Base-by-base conservation (phyloP, 441 rosid species). In the Mallotus japonicus region DNA sequence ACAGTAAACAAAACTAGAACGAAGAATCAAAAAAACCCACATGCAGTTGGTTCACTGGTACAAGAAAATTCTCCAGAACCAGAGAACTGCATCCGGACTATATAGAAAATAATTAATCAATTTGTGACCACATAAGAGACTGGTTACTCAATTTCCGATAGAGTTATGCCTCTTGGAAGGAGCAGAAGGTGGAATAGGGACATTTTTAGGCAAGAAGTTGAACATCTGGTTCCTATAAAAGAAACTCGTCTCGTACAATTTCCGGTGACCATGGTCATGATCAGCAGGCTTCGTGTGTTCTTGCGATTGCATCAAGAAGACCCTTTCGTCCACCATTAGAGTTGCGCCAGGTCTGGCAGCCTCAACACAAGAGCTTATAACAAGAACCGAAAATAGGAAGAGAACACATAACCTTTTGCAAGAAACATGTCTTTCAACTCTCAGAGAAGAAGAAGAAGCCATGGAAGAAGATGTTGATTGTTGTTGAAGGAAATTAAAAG, bases 151-250 rank as follows among this genome's bases (percentile, higher is more conserved):
- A 51, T 80, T 79, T 20, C 61, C 74, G 10, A 73, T 62, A 3
- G 82, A 78, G 83, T 94, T 94, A 84, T 92, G 97, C 68, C 89
- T 79, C 77, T 85, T 88, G 22, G 98, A 94, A 5, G 97, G 98
- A 64, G 70, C 98, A 19, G 97, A 94, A 75, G 97, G 96, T 19
- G 97, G 95, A 62, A 90, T 73, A 0, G 88, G 81, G 17, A 75
- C 79, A 1, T 90, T 92, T 75, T 92, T 92, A 9, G 97, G 98
- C 62, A 94, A 80, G 88, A 78, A 94, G 81, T 85, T 86, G 83
- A 89, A 89, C 66, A 84, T 69, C 77, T 65, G 79, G 22, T 62
- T 88, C 67, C 79, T 42, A 67, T 75, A 78, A 40, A 59, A 19
- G 74, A 92, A 89, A 54, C 88, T 69, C 19, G 76, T 83, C 60